A percentile compares a stretch with the other conserved stretches of the same genome.
Conservation (phyloP, 306 rosid genomes). For the Acacia confusa region DNA sequence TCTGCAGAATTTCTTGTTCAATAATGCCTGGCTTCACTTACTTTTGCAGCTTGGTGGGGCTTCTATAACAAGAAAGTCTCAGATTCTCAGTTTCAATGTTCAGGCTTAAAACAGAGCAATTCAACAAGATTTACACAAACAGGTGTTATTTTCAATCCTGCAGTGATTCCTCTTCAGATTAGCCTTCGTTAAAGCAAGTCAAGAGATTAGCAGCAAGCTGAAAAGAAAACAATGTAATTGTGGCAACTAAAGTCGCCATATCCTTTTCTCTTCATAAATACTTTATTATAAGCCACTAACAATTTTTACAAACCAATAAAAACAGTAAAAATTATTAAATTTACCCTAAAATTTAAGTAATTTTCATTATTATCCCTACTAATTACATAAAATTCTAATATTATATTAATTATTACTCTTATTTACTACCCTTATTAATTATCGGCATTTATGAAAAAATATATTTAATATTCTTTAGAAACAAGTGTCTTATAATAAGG, state of each 20-base stretch:
- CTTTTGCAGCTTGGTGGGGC: conserved; percentile 20
- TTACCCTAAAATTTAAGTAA: no score
- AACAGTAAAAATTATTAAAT: no score
- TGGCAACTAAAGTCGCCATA: neutral
- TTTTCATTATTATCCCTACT: no score
- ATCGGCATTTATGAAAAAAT: no score
- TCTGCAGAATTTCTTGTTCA: conserved; percentile 28
- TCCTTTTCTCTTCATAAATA: neutral
- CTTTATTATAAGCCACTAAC: no score
- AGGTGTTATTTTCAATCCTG: neutral
- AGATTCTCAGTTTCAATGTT: neutral
- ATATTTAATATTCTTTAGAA: no score
- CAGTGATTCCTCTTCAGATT: conserved; percentile 11
- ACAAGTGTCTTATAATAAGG: no score
- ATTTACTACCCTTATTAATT: no score
- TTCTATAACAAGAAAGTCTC: conserved; percentile 3
- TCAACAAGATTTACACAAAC: neutral
- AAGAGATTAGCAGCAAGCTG: conserved; percentile 8
- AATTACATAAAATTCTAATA: no score
- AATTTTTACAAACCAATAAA: no score
- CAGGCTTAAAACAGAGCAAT: neutral
- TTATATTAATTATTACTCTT: no score
- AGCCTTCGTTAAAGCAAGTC: neutral
- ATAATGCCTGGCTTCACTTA: conserved; percentile 23
- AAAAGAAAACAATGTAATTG: conserved; percentile 1